These are phyloP conservation scores for Funneliformis mosseae DNA, from an alignment of 192 early-diverging fungal genomes.

Conservation along the genomic window DNA sequence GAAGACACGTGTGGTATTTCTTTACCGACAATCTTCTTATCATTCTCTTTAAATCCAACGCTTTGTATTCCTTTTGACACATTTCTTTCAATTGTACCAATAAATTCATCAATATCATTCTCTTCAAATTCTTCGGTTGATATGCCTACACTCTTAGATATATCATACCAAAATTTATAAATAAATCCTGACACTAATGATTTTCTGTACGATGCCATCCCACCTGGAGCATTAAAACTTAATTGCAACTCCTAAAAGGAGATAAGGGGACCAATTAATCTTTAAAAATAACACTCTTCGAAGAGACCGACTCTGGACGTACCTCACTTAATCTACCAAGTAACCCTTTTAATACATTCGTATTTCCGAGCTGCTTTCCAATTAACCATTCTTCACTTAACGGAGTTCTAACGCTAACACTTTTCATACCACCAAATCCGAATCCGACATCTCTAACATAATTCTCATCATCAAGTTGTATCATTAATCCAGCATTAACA, in stretches of 20 bases:
- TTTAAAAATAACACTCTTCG: neutral
- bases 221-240: slow-evolving; percentile 58
- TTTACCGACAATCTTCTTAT: slow-evolving; percentile 62
- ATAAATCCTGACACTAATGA: slow-evolving; percentile 63
- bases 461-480: slow-evolving; percentile 53
- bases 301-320: neutral
- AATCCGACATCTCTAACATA: slow-evolving; percentile 61
- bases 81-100: slow-evolving; percentile 48
- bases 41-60: slow-evolving; percentile 18
- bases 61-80: slow-evolving; percentile 47
- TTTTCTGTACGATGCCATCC: slow-evolving; percentile 70
- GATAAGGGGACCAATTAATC: neutral
- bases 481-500: slow-evolving; percentile 73
- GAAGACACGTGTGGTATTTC: slow-evolving; percentile 72
- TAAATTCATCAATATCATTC: slow-evolving; percentile 41
- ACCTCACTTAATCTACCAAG: slow-evolving; percentile 46
- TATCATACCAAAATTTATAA: slow-evolving; percentile 69
- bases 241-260: slow-evolving; percentile 40
- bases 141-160: slow-evolving; percentile 37
- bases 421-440: slow-evolving; percentile 82
- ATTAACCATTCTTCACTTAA: slow-evolving; percentile 44
- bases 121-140: slow-evolving; percentile 32
- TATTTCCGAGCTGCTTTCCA: slow-evolving; percentile 62
- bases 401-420: slow-evolving; percentile 62
- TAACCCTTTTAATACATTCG: slow-evolving; percentile 46